Conservation (phyloP, 176 grass and related monocot genomes). For the Elymus sibiricus region DNA sequence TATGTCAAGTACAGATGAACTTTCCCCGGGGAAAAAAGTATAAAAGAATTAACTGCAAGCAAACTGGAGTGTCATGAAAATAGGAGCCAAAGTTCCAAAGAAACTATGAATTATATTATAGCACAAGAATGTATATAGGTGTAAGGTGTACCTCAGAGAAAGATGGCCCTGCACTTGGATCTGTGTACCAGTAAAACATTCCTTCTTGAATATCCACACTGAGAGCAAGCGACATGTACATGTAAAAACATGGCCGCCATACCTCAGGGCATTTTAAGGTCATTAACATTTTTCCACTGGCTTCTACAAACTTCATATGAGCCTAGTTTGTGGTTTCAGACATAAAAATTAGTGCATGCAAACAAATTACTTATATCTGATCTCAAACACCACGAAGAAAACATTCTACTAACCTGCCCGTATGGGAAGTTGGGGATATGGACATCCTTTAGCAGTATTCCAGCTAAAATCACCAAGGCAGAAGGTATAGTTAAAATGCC, state of each 20-base stretch:
- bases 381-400: not conserved
- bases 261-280: conserved; percentile 75
- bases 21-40: not conserved
- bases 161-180: conserved; percentile 58
- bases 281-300: conserved; percentile 60
- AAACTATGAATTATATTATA: not conserved
- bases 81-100: not conserved
- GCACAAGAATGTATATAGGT: not conserved
- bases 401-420: conserved; percentile 41
- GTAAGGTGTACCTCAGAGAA: conserved; percentile 61
- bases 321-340: conserved; percentile 42
- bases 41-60: not conserved
- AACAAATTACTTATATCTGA: conserved; percentile 22
- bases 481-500: conserved; percentile 67
- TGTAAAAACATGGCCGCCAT: conserved; percentile 86
- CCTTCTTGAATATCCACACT: conserved; percentile 94
- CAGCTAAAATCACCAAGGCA: conserved; percentile 62
- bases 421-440: conserved; percentile 50
- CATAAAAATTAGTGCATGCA: not conserved
- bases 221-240: conserved; percentile 73
- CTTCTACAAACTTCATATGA: conserved; percentile 65
- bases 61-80: not conserved
- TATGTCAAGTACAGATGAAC: not conserved
- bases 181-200: conserved; percentile 96
- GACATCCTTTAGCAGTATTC: conserved; percentile 64